Evolutionary conservation across 2,329 filamentous ascomycete genomes (phyloP), one percentile per base, ranked within the genome.

Genomic region (Claviceps arundinis): DNA sequence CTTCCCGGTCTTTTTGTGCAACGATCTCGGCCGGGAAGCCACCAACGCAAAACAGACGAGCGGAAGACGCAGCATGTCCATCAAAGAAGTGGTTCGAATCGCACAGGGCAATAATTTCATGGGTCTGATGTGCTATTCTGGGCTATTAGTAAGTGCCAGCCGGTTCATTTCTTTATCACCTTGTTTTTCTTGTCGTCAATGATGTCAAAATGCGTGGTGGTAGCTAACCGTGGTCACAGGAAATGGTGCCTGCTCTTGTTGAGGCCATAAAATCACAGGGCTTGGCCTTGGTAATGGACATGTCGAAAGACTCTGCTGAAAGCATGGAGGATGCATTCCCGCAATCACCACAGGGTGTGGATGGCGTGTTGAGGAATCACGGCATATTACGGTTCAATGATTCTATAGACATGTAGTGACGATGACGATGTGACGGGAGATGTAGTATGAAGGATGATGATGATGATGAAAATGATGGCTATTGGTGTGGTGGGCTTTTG

Each of bases 101-200:
- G 90, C 91, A 22, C 87, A 94, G 68, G 87, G 84, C 64, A 98
- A 98, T 66, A 98, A 98, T 65, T 88, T 98, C 58, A 98, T 98
- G 93, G 93, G 93, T 3, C 67, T 98, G 62, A 87, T 97, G 55
- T 96, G 90, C 70, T 89, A 84, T 59, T 91, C 88, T 37, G 80
- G 85, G 58, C 74, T 98, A 57, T 69, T 98, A 73, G 89, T 94
- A 76, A 62, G 84, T 76, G 37, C 49, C 16, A 16, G 19, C 14
- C 11, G 5, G 19, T 11, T 22, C 13, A n/a, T 37, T 5, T 34
- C 2, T 17, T 34, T 9, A 7, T 17, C 17, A 5, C 9, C 5
- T 46, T 5, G n/a, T 3, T 34, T n/a, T 17, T 13, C 3, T 34
- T 37, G n/a, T 4, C n/a, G 24, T 16, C 7, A 22, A 34, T 11